A percentile compares a stretch with the other conserved stretches of the same genome.
phyloP scores from a whole-genome alignment of 2,329 filamentous ascomycete genomes.

The Didymella pomorum region DNA sequence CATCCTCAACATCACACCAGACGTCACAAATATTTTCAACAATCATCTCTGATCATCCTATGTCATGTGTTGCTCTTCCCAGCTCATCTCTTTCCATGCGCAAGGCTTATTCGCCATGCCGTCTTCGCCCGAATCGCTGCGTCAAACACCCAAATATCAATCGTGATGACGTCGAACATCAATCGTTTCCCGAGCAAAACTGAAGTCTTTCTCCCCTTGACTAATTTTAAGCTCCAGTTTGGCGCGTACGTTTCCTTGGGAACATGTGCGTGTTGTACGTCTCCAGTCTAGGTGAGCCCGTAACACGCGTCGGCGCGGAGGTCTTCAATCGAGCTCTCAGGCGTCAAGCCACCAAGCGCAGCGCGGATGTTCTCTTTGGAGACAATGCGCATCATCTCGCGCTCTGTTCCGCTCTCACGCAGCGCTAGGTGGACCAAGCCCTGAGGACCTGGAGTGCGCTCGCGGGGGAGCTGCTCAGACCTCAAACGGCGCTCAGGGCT shows the following conservation, averaged over 20 bases:
- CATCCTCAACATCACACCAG: not conserved
- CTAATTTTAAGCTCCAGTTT: not conserved
- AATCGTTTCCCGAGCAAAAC: not conserved
- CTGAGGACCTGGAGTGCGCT: not conserved
- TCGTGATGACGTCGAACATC: not conserved
- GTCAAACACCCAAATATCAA: not conserved
- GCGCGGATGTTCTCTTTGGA: slow-evolving; percentile 47
- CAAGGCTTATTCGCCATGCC: not conserved
- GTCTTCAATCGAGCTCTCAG: slow-evolving; percentile 31
- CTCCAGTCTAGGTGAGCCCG: slow-evolving; percentile 9
- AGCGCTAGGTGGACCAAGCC: not conserved
- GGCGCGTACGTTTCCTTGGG: slow-evolving; percentile 27
- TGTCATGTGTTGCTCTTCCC: not conserved
- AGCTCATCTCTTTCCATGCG: not conserved
- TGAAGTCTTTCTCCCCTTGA: too few relatives aligned
- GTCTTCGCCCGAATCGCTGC: not conserved
- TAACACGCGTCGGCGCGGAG: slow-evolving; percentile 16
- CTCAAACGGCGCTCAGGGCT: slow-evolving; percentile 25
- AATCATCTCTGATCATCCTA: not conserved
- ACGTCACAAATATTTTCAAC: not conserved
- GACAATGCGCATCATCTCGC: slow-evolving; percentile 35
- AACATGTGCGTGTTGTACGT: slow-evolving; percentile 45
- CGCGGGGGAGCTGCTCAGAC: slow-evolving; percentile 7
- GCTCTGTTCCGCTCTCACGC: not conserved
- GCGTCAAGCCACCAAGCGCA: slow-evolving; percentile 30